These are phyloP conservation scores for Canariomyces notabilis DNA, from an alignment of 2,329 filamentous ascomycete species.

Conservation along the genomic window DNA sequence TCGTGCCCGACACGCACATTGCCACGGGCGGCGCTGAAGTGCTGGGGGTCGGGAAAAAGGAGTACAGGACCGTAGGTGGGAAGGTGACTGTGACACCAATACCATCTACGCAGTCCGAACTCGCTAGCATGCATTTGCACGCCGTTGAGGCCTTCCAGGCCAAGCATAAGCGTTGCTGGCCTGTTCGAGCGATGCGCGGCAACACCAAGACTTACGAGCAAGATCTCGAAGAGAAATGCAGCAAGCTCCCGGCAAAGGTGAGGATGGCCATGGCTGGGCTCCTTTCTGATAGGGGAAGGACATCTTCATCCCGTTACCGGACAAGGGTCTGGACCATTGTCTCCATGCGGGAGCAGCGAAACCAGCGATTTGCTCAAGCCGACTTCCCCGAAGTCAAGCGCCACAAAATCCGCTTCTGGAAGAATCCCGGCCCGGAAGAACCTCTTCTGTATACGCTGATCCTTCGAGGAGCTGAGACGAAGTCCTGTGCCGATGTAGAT, in stretches of 20 bases:
- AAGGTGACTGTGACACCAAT: conserved; percentile 5
- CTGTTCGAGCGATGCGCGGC: conserved; percentile 20
- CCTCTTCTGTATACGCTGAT: conserved; percentile 22
- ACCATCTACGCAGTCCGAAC: conserved; percentile 22
- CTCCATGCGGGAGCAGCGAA: conserved; percentile 24
- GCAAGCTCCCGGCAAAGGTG: conserved; percentile 16
- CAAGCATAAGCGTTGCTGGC: conserved; percentile 21
- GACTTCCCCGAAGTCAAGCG: conserved; percentile 21
- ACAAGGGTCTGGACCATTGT: conserved; percentile 27
- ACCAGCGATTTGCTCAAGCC: conserved; percentile 22
- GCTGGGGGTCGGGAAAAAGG: conserved; percentile 18
- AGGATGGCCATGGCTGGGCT: conserved; percentile 21
- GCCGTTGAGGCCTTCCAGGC: conserved; percentile 22
- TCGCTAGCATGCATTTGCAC: conserved; percentile 22
- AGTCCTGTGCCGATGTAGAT: conserved; percentile 7
- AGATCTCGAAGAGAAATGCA: conserved; percentile 25
- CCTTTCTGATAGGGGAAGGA: conserved; percentile 19
- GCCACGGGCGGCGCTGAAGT: conserved; percentile 13
- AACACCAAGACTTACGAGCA: conserved; percentile 26
- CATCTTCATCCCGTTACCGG: conserved; percentile 23
- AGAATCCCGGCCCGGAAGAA: conserved; percentile 17
- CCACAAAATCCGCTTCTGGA: conserved; percentile 24
- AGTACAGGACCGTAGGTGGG: conserved; percentile 6
- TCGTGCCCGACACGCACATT: conserved; percentile 12
- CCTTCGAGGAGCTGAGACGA: conserved; percentile 24